phyloP scores from a whole-genome alignment of 805 yeast genomes.

The Saccharomycopsis malanga region DNA sequence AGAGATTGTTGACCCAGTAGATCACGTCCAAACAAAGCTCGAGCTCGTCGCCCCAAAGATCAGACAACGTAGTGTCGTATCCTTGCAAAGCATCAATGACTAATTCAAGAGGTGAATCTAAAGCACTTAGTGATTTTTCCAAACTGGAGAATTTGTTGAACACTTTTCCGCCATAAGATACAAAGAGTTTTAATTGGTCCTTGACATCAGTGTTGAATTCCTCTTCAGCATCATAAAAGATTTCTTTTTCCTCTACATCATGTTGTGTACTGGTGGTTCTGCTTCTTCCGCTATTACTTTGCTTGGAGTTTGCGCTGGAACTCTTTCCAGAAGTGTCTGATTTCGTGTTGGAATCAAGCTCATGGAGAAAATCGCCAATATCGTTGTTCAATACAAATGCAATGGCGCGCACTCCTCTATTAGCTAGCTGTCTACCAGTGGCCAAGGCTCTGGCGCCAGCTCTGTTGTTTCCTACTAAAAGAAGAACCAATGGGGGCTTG shows the following conservation, averaged over 20 bases:
- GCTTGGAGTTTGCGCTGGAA: not conserved
- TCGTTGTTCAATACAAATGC: slow-evolving; percentile 31
- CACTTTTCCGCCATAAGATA: slow-evolving; percentile 64
- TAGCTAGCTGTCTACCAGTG: slow-evolving; percentile 69
- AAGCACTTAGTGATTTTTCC: slow-evolving; percentile 34
- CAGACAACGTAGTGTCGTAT: slow-evolving; percentile 60
- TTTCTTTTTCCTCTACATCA: slow-evolving; percentile 8
- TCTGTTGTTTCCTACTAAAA: slow-evolving; percentile 66
- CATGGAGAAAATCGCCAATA: slow-evolving; percentile 12
- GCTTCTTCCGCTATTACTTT: slow-evolving; percentile 16
- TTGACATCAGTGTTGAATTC: slow-evolving; percentile 38
- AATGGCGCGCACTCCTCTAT: slow-evolving; percentile 65
- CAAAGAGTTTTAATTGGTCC: slow-evolving; percentile 49
- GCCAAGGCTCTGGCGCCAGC: slow-evolving; percentile 73
- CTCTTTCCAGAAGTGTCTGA: slow-evolving; percentile 1
- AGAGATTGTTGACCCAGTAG: slow-evolving; percentile 56
- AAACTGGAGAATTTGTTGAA: slow-evolving; percentile 34
- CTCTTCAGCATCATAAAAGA: slow-evolving; percentile 30
- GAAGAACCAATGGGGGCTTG: slow-evolving; percentile 67
- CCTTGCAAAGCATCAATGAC: slow-evolving; percentile 84
- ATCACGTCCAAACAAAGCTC: slow-evolving; percentile 40
- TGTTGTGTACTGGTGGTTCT: not conserved
- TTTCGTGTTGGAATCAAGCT: not conserved
- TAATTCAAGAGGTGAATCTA: slow-evolving; percentile 72
- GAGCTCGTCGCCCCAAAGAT: slow-evolving; percentile 39